Conservation (phyloP, 139 green algal genomes). For the Closterium sp. region DNA sequence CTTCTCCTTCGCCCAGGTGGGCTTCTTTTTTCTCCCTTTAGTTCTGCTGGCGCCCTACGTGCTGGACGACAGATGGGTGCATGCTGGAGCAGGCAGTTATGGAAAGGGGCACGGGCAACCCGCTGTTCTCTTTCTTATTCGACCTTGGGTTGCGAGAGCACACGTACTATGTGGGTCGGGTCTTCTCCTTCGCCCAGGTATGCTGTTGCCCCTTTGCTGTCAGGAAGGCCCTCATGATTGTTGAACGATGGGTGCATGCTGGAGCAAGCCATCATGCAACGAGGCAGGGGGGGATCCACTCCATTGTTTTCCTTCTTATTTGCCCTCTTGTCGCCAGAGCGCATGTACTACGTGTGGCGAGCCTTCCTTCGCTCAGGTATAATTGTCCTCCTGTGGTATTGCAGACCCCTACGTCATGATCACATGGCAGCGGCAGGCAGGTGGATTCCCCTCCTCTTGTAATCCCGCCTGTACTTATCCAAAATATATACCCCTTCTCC, state of each 20-base stretch:
- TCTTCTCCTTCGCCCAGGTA: conserved; percentile 72
- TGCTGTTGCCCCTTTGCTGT: not conserved
- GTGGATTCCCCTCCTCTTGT: not conserved
- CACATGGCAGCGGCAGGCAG: conserved; percentile 58
- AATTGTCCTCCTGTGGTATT: conserved; percentile 67
- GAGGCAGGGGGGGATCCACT: conserved; percentile 70
- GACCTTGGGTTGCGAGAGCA: conserved; percentile 77
- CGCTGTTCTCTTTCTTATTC: conserved; percentile 87
- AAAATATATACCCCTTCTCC: no score
- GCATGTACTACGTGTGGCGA: conserved; percentile 87
- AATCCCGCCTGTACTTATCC: no score
- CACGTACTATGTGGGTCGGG: conserved; percentile 83
- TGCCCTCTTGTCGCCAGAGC: conserved; percentile 70
- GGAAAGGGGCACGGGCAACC: conserved; percentile 73
- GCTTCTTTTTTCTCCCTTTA: not conserved
- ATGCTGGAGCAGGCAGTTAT: conserved; percentile 83
- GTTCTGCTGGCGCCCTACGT: not conserved
- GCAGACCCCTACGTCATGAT: conserved; percentile 91
- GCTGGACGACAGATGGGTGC: conserved; percentile 59
- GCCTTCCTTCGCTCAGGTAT: conserved; percentile 69
- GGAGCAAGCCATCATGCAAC: conserved; percentile 81
- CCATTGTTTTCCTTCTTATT: conserved; percentile 87
- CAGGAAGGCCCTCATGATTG: conserved; percentile 63
- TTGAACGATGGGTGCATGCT: conserved; percentile 72
- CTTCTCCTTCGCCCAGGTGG: conserved; percentile 67